Base-by-base conservation (phyloP, 805 yeast genomes). In the Huiozyma sinensis region DNA sequence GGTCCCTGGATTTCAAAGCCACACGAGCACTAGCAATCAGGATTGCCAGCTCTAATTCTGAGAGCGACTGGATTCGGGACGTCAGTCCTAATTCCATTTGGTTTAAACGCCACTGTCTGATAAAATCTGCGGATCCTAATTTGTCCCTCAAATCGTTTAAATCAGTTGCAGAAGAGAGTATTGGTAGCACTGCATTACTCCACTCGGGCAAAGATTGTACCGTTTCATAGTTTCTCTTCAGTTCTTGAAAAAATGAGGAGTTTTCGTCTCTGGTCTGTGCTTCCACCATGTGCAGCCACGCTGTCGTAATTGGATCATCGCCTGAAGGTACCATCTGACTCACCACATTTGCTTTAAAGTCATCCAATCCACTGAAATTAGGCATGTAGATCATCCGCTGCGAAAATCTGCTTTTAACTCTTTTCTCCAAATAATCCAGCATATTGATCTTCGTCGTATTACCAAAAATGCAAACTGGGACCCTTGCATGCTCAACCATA, bases 351-450 rank as follows among this genome's bases (percentile, higher is more conserved):
- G 60, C 54, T 61, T 75, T 65, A 51, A 81, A 84, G 10, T 68
- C 72, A 1, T 71, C 76, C 2, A 77, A 52, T 2, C 66, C 60
- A 1, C 52, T 50, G 0, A 80, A 69, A 41, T 77, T 78, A 28
- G 75, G 74, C 33, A 87, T 67, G 12, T 72, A 71, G 27, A 88
- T 71, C 2, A 83, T 63, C 41, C 95, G 67, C 57, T 90, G 96
- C 12, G 92, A 80, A 60, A 89, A 92, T 50, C 99, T 68, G 45
- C 94, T 81, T 51, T 87, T 74, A 0, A 92, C 97, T 54, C 99
- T 72, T 57, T 90, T 92, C 57, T 92, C 99, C 39, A 92, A 67
- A 53, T 77, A 70, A 53, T 90, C 97, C 41, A 89, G 70, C 0
- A 87, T 73, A 6, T 84, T 85, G 40, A 86, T 68, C 43, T 81